Evolutionary conservation across 2,329 filamentous ascomycete species (phyloP).

Genomic region (Alternaria sp.): DNA sequence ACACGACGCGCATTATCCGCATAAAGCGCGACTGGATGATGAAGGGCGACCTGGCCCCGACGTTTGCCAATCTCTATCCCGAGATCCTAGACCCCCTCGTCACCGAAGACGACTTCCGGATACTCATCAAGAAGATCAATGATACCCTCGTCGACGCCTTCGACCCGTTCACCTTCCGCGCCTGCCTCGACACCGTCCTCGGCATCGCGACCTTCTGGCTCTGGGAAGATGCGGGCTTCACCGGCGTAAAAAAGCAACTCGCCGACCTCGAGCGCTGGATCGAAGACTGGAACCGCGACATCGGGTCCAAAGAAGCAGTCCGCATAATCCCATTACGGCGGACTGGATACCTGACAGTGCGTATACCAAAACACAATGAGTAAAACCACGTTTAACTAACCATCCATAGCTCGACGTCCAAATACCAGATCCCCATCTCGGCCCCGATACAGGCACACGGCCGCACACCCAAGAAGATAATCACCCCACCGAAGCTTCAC

Average conservation of each 20-base stretch:
- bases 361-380: slow-evolving; percentile 32
- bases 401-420: slow-evolving; percentile 73
- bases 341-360: slow-evolving; percentile 86
- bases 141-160: slow-evolving; percentile 77
- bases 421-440: slow-evolving; percentile 77
- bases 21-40: slow-evolving; percentile 91
- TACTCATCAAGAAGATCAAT: slow-evolving; percentile 82
- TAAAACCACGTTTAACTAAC: neutral
- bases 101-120: slow-evolving; percentile 84
- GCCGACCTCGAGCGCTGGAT: slow-evolving; percentile 78
- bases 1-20: slow-evolving; percentile 85
- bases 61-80: slow-evolving; percentile 93
- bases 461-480: slow-evolving; percentile 38
- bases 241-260: slow-evolving; percentile 74
- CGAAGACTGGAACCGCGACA: slow-evolving; percentile 80
- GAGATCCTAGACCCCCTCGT: slow-evolving; percentile 91
- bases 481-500: slow-evolving; percentile 7
- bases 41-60: slow-evolving; percentile 86
- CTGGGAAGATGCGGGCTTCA: slow-evolving; percentile 88
- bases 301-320: slow-evolving; percentile 66
- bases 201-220: slow-evolving; percentile 89
- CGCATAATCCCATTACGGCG: slow-evolving; percentile 78
- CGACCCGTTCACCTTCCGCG: slow-evolving; percentile 76
- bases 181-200: slow-evolving; percentile 78
- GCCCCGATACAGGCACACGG: slow-evolving; percentile 40